These are phyloP conservation scores for Phytopythium delawarense DNA, from an alignment of 352 stramenopile species.

Conservation along the genomic window DNA sequence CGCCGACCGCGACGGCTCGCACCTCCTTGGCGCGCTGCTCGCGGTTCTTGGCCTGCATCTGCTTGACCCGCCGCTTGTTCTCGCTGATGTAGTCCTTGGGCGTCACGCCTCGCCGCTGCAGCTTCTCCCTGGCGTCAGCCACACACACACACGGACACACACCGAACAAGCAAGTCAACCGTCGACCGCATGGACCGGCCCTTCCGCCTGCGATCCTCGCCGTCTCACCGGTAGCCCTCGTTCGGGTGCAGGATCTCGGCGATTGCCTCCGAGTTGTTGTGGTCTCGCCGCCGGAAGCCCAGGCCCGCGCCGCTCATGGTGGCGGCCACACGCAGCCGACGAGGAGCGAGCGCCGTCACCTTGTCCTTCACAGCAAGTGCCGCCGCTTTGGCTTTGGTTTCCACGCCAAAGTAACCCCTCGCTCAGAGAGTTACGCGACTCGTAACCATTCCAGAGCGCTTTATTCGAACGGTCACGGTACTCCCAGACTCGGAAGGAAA, in stretches of 20 bases:
- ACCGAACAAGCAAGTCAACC: neutral
- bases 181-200: neutral
- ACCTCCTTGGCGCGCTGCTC: slow-evolving; percentile 35
- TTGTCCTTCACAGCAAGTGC: neutral
- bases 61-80: slow-evolving; percentile 62
- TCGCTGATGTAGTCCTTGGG: slow-evolving; percentile 61
- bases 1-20: neutral
- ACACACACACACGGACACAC: too few relatives aligned
- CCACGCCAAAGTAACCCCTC: neutral
- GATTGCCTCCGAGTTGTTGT: slow-evolving; percentile 67
- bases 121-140: slow-evolving; percentile 38
- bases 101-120: slow-evolving; percentile 42
- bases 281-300: slow-evolving; percentile 52
- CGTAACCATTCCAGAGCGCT: neutral
- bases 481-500: neutral
- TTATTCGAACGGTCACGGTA: neutral
- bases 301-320: slow-evolving; percentile 36
- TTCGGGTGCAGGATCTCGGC: slow-evolving; percentile 59
- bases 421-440: too few relatives aligned
- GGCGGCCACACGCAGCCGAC: neutral
- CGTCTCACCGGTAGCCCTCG: slow-evolving; percentile 43
- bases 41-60: slow-evolving; percentile 53
- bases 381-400: neutral
- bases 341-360: neutral
- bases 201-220: neutral